Evolutionary conservation across 495 filamentous ascomycete species (phyloP).

Genomic region (Lepraria neglecta): DNA sequence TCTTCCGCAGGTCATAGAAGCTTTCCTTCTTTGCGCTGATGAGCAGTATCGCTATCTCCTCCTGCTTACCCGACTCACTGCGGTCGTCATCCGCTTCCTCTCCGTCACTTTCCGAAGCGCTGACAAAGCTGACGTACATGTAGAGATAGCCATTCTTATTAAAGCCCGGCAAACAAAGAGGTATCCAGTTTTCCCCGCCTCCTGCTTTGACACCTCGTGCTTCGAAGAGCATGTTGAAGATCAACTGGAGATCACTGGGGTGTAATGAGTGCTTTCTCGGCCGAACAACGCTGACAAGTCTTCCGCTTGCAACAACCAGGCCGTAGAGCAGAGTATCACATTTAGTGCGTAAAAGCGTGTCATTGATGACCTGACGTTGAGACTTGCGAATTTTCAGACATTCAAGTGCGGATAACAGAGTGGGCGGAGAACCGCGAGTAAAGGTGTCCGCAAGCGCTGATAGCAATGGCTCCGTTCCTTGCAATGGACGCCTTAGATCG

Average conservation of each 20-base stretch:
- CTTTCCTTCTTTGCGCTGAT: conserved; percentile 89
- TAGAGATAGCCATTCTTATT: conserved; percentile 97
- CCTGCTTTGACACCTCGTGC: conserved; percentile 79
- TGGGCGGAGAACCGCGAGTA: conserved; percentile 82
- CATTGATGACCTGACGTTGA: conserved; percentile 80
- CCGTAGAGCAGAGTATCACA: conserved; percentile 79
- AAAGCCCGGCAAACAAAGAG: conserved; percentile 91
- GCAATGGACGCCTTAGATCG: conserved; percentile 84
- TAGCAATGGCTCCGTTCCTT: conserved; percentile 86
- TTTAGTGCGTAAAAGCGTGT: conserved; percentile 70
- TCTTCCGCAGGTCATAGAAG: conserved; percentile 81
- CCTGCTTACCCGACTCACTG: conserved; percentile 46
- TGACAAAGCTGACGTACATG: conserved; percentile 96
- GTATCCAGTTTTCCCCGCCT: conserved; percentile 96
- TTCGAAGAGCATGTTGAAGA: conserved; percentile 99
- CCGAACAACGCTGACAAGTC: conserved; percentile 86
- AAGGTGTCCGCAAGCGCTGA: conserved; percentile 91
- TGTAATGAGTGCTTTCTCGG: conserved; percentile 94
- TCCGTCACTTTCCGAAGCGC: conserved; percentile 36
- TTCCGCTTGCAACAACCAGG: conserved; percentile 86
- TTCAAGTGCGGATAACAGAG: conserved; percentile 82
- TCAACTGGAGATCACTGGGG: conserved; percentile 88
- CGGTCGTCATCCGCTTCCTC: conserved; percentile 33
- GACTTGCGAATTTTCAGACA: conserved; percentile 82
- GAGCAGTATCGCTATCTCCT: conserved; percentile 82